Base-by-base conservation (phyloP, 768 basidiomycete genomes). In the Phaeolepiota aurea region DNA sequence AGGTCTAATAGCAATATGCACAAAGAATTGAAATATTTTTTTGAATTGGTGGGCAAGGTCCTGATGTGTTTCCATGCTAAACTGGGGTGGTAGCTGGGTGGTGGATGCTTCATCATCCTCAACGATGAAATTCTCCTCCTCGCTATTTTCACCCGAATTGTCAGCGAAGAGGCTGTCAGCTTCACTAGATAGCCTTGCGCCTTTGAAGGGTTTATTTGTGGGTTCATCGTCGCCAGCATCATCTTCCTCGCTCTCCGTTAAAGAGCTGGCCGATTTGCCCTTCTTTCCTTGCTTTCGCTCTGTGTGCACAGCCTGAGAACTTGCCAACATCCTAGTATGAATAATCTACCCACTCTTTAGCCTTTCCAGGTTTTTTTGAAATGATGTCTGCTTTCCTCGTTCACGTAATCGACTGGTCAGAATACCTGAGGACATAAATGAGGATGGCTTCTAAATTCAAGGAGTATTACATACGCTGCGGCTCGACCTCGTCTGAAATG, bases 21-120 rank as follows among this genome's bases (percentile, higher is more conserved):
- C 85, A 47, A 91, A 86, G 20, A 91, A 73, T 53, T 94, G 90
- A 48, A 87, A 90, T 32, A 91, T 70, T 28, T 84, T 80, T 62
- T 90, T 91, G 73, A 90, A 89, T 46, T 90, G 85, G 46, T 83
- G 74, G 11, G 74, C 63, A 14, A 85, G 65, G 50, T 87, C 83
- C 54, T 89, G 79, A 54, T 84, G 81, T 1, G 79, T 69, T 41
- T 74, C 73, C 79, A 86, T 79, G 57, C 87, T 90, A 62, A 88
- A 94, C 50, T 82, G 76, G 38, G 69, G 67, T 5, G 87, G 88
- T n/a, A 89, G 66, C 23, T 69, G 59, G 14, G 72, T 58, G 3
- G 55, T 52, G 0, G 53, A 63, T 18, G 44, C 56, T 5, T 55
- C 66, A 44, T 82, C 78, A 46, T 88, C 84, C 25, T 87, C 77